Base-by-base conservation (phyloP, 805 yeast genomes). In the Saturnispora quitensis region DNA sequence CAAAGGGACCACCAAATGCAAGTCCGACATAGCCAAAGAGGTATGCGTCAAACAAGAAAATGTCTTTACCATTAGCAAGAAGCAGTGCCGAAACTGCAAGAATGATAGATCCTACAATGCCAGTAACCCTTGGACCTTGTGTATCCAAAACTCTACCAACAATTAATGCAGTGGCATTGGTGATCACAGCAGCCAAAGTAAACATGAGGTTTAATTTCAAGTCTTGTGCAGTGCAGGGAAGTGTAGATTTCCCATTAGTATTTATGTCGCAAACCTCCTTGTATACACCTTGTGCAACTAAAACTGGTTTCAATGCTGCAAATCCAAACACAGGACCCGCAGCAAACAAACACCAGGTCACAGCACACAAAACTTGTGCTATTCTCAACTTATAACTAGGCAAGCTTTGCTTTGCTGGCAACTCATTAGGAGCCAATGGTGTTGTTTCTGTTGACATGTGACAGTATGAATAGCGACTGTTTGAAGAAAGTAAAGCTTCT, bases 251-350 rank as follows among this genome's bases (percentile, higher is more conserved):
- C 53, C 57, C 53, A 59, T 15, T n/a, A 48, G 50, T 8, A 18
- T 36, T 35, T 4, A 47, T 62, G 3, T 71, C 63, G 63, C 97
- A 90, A 7, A 71, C 62, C 2, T 81, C 77, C 24, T 74, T 66
- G 61, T 90, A 91, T 3, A 90, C 84, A 3, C 91, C 89, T 62
- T 91, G 90, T 9, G 73, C 65, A 18, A 89, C 76, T 43, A 91
- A 69, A 10, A 90, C 79, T 5, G 95, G 95, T 63, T 91, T 91
- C 50, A 90, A 71, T 3, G 98, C 97, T 24, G 97, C 97, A 71
- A 90, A 90, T 4, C 98, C 98, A 73, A 90, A 90, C 13, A 90
- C 82, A 1, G 95, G 89, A 5, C 97, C 98, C 0, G 96, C 97
- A 0, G 96, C 89, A 38, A 88, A 72, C 13, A 90, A 69, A 69